Conservation (phyloP, 2,329 filamentous ascomycete genomes). For the Escovopsis weberi region DNA sequence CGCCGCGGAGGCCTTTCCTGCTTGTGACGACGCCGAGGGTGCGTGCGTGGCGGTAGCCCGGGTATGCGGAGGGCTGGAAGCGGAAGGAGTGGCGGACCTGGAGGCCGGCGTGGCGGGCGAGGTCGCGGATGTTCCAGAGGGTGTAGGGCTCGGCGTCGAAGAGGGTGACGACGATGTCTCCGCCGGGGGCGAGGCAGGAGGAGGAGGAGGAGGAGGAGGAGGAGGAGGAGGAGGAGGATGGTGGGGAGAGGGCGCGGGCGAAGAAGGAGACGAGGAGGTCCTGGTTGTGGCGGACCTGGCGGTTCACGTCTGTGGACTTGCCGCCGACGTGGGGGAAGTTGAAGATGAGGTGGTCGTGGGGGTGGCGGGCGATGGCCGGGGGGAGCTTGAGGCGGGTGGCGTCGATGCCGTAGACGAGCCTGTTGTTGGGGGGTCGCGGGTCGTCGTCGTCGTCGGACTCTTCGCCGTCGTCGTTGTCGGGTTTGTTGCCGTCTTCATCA, state of each 20-base stretch:
- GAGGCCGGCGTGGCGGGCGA: slow-evolving; percentile 64
- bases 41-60: slow-evolving; percentile 58
- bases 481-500: not conserved
- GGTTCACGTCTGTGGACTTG: slow-evolving; percentile 80
- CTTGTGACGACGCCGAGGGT: slow-evolving; percentile 52
- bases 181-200: slow-evolving; percentile 26
- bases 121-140: slow-evolving; percentile 83
- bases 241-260: slow-evolving; percentile 28
- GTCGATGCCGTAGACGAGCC: slow-evolving; percentile 48
- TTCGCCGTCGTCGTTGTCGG: not conserved
- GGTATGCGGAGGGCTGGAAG: slow-evolving; percentile 54
- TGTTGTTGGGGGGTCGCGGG: slow-evolving; percentile 12
- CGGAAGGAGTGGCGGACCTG: slow-evolving; percentile 55
- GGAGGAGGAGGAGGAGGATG: slow-evolving; percentile 9
- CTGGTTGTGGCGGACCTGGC: slow-evolving; percentile 88
- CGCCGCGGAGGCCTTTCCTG: slow-evolving; percentile 28
- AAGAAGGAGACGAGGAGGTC: slow-evolving; percentile 60
- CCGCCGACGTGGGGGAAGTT: slow-evolving; percentile 97
- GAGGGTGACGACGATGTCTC: slow-evolving; percentile 63
- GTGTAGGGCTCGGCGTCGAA: slow-evolving; percentile 94
- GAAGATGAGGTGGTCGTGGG: slow-evolving; percentile 72
- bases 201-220: slow-evolving; percentile 12
- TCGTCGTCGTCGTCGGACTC: slow-evolving; percentile 1
- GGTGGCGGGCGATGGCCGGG: slow-evolving; percentile 24
- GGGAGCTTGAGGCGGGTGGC: slow-evolving; percentile 49